These are phyloP conservation scores for Lasiodiplodia gonubiensis DNA, from an alignment of 2,329 filamentous ascomycete species.

Conservation along the genomic window DNA sequence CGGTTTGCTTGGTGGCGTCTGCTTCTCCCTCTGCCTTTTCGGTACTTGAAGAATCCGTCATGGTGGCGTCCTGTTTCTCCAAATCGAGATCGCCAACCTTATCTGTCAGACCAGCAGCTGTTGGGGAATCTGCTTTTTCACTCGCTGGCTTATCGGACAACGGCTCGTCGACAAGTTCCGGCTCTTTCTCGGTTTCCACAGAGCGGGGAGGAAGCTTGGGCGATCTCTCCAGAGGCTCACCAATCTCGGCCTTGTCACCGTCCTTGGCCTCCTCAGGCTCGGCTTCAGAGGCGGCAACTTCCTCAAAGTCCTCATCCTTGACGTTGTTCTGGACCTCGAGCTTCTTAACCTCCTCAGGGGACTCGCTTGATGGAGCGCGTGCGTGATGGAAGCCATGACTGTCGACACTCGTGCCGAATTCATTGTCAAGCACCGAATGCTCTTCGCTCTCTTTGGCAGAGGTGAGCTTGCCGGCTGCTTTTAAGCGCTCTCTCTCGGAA, in stretches of 20 bases:
- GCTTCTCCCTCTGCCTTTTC: constrained; percentile 28
- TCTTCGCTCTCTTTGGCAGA: constrained; percentile 62
- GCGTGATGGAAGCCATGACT: constrained; percentile 60
- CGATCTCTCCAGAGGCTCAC: constrained; percentile 45
- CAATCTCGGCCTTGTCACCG: constrained; percentile 57
- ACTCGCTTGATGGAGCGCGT: constrained; percentile 54
- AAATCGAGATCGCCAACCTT: constrained; percentile 64
- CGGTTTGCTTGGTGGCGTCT: constrained; percentile 41
- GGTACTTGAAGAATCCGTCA: constrained; percentile 27
- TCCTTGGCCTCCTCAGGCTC: constrained; percentile 67
- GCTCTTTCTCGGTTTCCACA: constrained; percentile 27
- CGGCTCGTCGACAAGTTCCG: constrained; percentile 20
- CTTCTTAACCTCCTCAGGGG: constrained; percentile 69
- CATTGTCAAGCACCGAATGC: constrained; percentile 51
- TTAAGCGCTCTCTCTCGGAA: constrained; percentile 77
- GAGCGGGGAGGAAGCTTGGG: constrained; percentile 57
- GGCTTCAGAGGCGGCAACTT: constrained; percentile 74
- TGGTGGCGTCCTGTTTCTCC: constrained; percentile 55
- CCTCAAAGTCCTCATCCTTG: constrained; percentile 93
- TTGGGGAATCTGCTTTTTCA: constrained; percentile 52
- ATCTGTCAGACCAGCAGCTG: constrained; percentile 60
- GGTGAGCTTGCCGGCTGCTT: constrained; percentile 77
- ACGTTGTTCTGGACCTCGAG: constrained; percentile 80
- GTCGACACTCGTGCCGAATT: constrained; percentile 59
- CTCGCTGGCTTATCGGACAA: constrained; percentile 40